Conservation (phyloP, 2,329 filamentous ascomycete species). For the Alternaria sp. region DNA sequence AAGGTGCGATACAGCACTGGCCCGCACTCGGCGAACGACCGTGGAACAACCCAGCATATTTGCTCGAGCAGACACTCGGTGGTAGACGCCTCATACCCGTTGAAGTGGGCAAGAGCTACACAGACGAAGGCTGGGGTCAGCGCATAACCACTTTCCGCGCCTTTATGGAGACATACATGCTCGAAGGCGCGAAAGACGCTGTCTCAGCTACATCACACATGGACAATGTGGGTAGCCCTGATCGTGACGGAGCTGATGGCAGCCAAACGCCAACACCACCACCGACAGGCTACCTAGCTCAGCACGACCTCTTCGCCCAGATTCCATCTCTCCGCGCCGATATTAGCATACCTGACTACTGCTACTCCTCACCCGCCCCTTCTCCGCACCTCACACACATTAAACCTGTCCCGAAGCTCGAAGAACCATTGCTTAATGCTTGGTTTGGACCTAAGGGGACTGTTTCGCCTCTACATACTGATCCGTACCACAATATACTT, state of each 20-base stretch:
- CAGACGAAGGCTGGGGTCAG: conserved; percentile 85
- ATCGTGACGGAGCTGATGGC: no score
- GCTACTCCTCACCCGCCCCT: conserved; percentile 69
- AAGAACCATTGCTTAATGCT: conserved; percentile 78
- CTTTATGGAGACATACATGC: conserved; percentile 72
- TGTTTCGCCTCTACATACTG: conserved; percentile 91
- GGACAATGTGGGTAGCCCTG: neutral
- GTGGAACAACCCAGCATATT: conserved; percentile 79
- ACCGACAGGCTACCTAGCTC: conserved; percentile 82
- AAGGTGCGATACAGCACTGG: conserved; percentile 72
- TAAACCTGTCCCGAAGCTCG: conserved; percentile 37
- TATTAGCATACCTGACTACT: conserved; percentile 83
- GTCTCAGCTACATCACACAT: neutral
- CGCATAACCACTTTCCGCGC: conserved; percentile 76
- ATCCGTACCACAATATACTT: conserved; percentile 92
- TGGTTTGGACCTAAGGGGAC: conserved; percentile 92
- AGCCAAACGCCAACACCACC: neutral
- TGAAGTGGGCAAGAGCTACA: conserved; percentile 87
- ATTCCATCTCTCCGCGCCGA: conserved; percentile 79
- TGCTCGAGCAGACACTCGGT: conserved; percentile 75
- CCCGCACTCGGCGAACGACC: conserved; percentile 73
- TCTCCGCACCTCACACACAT: conserved; percentile 24
- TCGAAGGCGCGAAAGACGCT: conserved; percentile 22
- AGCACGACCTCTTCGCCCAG: conserved; percentile 86
- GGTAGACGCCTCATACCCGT: conserved; percentile 85